Evolutionary conservation across 371 early-diverging fungal species (phyloP).

Genomic region (Smittium mucronatum): DNA sequence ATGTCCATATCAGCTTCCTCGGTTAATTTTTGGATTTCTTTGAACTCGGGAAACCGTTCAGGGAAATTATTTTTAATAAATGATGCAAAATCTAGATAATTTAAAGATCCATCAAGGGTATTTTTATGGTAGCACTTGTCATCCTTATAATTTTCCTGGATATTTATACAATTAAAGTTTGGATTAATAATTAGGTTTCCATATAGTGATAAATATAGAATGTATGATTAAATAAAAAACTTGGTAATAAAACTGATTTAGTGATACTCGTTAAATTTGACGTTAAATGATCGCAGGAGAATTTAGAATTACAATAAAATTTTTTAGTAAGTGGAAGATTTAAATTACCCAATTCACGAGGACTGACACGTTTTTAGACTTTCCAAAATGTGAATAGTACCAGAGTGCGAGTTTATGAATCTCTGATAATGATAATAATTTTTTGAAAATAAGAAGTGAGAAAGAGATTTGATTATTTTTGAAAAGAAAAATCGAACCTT

Average conservation of each 20-base stretch:
- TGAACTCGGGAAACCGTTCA: background rate
- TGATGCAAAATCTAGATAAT: background rate
- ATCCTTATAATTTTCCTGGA: conserved; percentile 4
- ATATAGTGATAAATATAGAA: too few species aligned
- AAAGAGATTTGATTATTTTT: too few species aligned
- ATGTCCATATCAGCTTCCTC: conserved; percentile 7
- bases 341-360: too few species aligned
- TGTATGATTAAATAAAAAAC: too few species aligned
- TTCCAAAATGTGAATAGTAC: background rate
- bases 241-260: too few species aligned
- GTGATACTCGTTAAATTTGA: too few species aligned
- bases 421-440: background rate
- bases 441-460: background rate
- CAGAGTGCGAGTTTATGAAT: background rate
- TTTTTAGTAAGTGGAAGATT: too few species aligned
- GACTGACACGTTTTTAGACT: background rate
- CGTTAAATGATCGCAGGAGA: too few species aligned
- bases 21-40: conserved; percentile 6
- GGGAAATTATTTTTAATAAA: conserved; percentile 5
- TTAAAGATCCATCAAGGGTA: background rate
- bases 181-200: background rate
- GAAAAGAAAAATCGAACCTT: too few species aligned
- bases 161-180: background rate
- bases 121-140: too few species aligned
- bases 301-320: too few species aligned